Base-by-base conservation (phyloP, 2,329 filamentous ascomycete species). In the Lasiodiplodia theobromae region DNA sequence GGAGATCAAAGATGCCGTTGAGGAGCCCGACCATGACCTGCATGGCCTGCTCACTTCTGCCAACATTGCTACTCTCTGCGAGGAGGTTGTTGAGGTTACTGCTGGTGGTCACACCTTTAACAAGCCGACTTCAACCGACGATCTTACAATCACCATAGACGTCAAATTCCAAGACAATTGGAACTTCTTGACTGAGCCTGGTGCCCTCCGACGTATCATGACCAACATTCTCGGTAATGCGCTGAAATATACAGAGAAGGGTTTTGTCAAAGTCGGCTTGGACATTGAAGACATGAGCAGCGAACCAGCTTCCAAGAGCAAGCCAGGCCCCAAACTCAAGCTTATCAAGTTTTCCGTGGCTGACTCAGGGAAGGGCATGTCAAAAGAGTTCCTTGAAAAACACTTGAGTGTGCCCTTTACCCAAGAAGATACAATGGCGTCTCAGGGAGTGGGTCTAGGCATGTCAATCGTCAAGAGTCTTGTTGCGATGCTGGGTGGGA, bases 311-410 rank as follows among this genome's bases (percentile, higher is more conserved):
- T 38, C 40, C 38, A 4, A 28, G 10, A 34, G 34, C 44, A 67
- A 67, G 34, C 34, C 37, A 34, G 75, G 78, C 31, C 72, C 77
- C n/a, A 52, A 28, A 3, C 44, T 67, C n/a, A 67, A 67, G 49
- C 40, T 58, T 6, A 44, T 58, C 71, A 73, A 10, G 74, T 79
- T 77, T 31, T 77, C 75, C 2, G 75, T 80, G 7, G 74, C 74
- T 18, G 79, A 81, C 40, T 79, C 78, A 18, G 79, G 79, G n/a
- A 79, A 78, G 31, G 79, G 79, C 2, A 81, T 81, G 77, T 79
- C 77, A 1, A 73, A 78, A 49, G 77, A 80, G 44, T 81, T 79
- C 62, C 72, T 80, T 51, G 74, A 77, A 68, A 74, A 76, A 47
- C 73, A 76, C 53, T 71, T 80, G 0, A 81, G 78, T 69, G 77